Evolutionary conservation across 2,329 filamentous ascomycete genomes (phyloP).

Genomic region (Periconia sp.): DNA sequence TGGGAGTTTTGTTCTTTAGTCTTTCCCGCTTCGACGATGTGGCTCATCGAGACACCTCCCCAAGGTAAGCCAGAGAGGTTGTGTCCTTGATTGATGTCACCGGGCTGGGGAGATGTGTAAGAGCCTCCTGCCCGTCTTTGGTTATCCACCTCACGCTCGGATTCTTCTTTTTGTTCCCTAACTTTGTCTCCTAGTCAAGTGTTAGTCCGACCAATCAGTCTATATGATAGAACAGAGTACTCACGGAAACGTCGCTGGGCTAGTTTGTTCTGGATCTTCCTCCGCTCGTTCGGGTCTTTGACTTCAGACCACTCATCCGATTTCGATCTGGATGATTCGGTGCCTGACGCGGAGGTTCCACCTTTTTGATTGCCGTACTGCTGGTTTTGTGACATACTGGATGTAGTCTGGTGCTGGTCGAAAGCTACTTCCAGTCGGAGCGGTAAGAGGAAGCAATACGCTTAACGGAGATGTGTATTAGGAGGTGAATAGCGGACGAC

Average conservation of each 20-base stretch:
- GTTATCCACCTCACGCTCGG: constrained; percentile 69
- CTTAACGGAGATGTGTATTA: not conserved
- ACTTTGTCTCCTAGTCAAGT: constrained; percentile 67
- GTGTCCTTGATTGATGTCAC: constrained; percentile 60
- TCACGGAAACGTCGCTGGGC: constrained; percentile 78
- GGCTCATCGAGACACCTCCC: constrained; percentile 70
- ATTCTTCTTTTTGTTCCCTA: constrained; percentile 70
- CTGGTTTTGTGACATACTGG: constrained; percentile 31
- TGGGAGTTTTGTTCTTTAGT: constrained; percentile 53
- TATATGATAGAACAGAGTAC: constrained; percentile 33
- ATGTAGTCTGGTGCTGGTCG: not conserved
- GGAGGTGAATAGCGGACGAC: not conserved
- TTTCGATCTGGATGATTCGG: constrained; percentile 23
- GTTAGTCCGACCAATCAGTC: constrained; percentile 10
- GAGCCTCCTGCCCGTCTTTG: constrained; percentile 67
- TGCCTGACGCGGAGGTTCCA: constrained; percentile 20
- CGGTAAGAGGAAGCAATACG: not conserved
- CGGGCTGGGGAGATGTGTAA: constrained; percentile 66
- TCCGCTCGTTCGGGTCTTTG: constrained; percentile 71
- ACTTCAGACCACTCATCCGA: constrained; percentile 73
- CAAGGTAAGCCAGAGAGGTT: constrained; percentile 72
- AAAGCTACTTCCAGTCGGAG: not conserved
- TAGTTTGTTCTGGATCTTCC: constrained; percentile 77
- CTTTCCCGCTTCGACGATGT: constrained; percentile 54
- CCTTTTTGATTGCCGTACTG: constrained; percentile 19